These are phyloP conservation scores for Trametes villosa DNA, from an alignment of 768 basidiomycete species.

Conservation along the genomic window DNA sequence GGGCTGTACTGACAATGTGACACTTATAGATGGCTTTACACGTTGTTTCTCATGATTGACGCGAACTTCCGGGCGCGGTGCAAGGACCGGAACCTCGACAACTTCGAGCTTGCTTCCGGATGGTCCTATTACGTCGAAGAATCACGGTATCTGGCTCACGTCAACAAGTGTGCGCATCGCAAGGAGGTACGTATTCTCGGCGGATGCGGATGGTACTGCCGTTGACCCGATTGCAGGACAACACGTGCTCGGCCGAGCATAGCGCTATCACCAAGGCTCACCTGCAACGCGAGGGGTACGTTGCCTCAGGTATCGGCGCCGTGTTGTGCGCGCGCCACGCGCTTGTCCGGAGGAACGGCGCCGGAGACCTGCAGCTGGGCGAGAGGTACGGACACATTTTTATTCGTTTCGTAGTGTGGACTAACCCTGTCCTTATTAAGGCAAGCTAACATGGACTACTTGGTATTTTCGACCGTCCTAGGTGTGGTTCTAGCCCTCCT, in stretches of 20 bases:
- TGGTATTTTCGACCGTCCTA: conserved; percentile 15
- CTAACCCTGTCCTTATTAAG: neutral
- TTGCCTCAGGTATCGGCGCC: conserved; percentile 27
- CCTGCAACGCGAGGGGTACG: conserved; percentile 1
- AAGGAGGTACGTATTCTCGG: neutral
- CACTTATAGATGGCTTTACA: conserved; percentile 32
- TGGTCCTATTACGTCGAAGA: conserved; percentile 35
- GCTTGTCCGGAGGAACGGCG: conserved; percentile 21
- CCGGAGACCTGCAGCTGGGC: conserved; percentile 32
- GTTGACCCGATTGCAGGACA: neutral
- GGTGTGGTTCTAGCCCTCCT: neutral
- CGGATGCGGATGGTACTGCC: too few species aligned
- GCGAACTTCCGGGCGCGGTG: conserved; percentile 33
- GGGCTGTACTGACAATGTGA: neutral
- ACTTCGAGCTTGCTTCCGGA: conserved; percentile 18
- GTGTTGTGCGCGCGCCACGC: conserved; percentile 30
- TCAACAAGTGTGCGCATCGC: neutral
- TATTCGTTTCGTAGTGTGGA: neutral
- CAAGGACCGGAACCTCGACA: conserved; percentile 21
- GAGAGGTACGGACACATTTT: conserved; percentile 28
- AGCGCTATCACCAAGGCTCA: conserved; percentile 19
- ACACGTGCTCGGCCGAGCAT: conserved; percentile 4
- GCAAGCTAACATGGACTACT: conserved; percentile 29
- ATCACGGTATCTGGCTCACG: conserved; percentile 14
- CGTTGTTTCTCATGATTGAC: conserved; percentile 32